Conservation (phyloP, 1,284 basidiomycete genomes). For the Inonotus obliquus region DNA sequence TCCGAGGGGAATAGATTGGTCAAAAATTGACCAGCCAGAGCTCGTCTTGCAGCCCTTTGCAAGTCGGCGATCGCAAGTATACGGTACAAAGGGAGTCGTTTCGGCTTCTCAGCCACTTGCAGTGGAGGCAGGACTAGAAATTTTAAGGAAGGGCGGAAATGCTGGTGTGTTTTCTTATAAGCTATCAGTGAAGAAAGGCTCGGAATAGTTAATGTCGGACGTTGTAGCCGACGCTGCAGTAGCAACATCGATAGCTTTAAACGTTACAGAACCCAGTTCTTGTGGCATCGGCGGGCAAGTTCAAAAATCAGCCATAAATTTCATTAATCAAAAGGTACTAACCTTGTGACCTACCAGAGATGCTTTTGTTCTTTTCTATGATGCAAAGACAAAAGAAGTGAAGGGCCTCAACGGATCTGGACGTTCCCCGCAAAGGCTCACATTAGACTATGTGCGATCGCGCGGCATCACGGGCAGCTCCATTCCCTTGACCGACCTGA, state of each 20-base stretch:
- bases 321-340: slow-evolving; percentile 6
- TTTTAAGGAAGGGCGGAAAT: slow-evolving; percentile 87
- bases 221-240: slow-evolving; percentile 64
- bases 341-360: slow-evolving; percentile 46
- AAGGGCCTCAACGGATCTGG: slow-evolving; percentile 87
- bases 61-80: slow-evolving; percentile 72
- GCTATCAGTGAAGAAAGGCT: too few species aligned
- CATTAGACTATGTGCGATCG: slow-evolving; percentile 66
- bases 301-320: neutral
- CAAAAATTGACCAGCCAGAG: slow-evolving; percentile 58
- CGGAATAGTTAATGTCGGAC: neutral
- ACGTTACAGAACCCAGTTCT: slow-evolving; percentile 79
- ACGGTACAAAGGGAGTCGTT: slow-evolving; percentile 84
- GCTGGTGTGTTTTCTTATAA: slow-evolving; percentile 51
- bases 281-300: slow-evolving; percentile 79
- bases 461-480: slow-evolving; percentile 64
- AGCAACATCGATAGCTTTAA: slow-evolving; percentile 83
- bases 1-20: slow-evolving; percentile 57
- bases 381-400: slow-evolving; percentile 75
- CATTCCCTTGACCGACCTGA: slow-evolving; percentile 75
- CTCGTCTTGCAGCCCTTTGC: slow-evolving; percentile 56
- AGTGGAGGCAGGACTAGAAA: slow-evolving; percentile 83
- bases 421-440: slow-evolving; percentile 75
- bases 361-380: slow-evolving; percentile 89
- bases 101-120: slow-evolving; percentile 90